phyloP scores from a whole-genome alignment of 768 basidiomycete species.

The Trametes cubensis region DNA sequence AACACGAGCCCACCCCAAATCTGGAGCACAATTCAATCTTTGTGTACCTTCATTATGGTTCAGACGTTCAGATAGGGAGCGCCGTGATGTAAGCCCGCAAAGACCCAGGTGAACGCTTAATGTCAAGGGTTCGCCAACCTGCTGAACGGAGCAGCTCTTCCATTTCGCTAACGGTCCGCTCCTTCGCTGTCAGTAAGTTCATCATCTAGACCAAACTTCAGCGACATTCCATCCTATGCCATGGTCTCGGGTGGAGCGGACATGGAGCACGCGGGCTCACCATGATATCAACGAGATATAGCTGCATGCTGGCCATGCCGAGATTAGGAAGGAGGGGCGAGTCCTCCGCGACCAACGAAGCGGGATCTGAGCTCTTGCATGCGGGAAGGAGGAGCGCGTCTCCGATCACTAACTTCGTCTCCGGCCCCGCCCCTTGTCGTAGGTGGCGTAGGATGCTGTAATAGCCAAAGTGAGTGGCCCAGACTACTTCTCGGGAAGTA shows the following conservation, averaged over 20 bases:
- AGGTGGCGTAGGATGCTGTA: conserved; percentile 17
- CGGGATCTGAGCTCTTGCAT: conserved; percentile 6
- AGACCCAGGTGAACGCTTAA: no score
- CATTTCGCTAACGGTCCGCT: conserved; percentile 66
- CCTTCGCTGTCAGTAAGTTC: conserved; percentile 63
- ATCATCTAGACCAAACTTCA: conserved; percentile 63
- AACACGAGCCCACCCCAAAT: no score
- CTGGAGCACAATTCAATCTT: no score
- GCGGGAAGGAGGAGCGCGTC: conserved; percentile 18
- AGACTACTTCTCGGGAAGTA: no score
- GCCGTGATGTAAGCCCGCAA: no score
- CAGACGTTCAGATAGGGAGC: no score
- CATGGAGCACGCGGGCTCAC: background rate
- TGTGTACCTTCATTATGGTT: no score
- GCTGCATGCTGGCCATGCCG: conserved; percentile 6
- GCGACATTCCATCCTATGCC: no score
- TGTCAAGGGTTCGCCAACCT: no score
- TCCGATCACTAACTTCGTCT: conserved; percentile 20
- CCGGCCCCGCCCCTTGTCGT: conserved; percentile 8
- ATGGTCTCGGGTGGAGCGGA: no score
- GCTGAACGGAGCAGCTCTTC: conserved; percentile 54
- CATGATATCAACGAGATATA: conserved; percentile 12
- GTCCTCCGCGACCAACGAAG: conserved; percentile 4
- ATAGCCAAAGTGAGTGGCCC: conserved; percentile 39
- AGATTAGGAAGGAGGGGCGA: conserved; percentile 20